Base-by-base conservation (phyloP, 495 filamentous ascomycete genomes). In the Podospora pseudocomata region DNA sequence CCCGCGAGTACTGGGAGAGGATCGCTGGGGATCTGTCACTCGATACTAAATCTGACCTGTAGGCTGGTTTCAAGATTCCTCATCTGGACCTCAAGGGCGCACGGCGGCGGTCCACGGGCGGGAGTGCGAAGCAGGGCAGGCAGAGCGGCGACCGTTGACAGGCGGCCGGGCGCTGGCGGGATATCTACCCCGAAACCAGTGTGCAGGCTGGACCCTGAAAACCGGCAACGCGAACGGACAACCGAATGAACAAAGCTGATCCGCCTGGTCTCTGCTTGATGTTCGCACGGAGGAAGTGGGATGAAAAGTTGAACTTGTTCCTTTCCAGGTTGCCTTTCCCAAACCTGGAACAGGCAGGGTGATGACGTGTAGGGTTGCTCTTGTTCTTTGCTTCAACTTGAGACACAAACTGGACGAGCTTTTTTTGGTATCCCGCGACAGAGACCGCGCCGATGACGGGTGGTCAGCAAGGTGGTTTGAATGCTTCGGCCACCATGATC, bases 21-120 rank as follows among this genome's bases (percentile, higher is more conserved):
- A 58, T 32, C 30, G 4, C 30, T 32, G 7, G 30, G 7, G 30
- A 32, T 58, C 23, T 58, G 55, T 58, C n/a, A 58, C 23, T 58
- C 55, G 23, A 15, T 58, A 26, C 55, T 58, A 58, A 58, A 58
- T 58, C 55, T 20, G 55, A 19, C 16, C 23, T 58, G n/a, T 58
- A 58, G 55, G 55, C n/a, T 26, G 55, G 55, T 67, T 67, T 67
- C 66, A 67, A 63, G 49, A 58, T 58, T 58, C 13, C 23, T 19
- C 55, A 58, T 19, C 55, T 19, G 55, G 23, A 5, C 55, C 55
- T 58, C 55, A 19, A 58, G 55, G 55, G 55, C 55, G n/a, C n/a
- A 58, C 30, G 30, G n/a, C 55, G 30, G n/a, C 55, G n/a, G n/a
- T 5, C 55, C 11, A n/a, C 55, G 55, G 55, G n/a, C n/a, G 55